Evolutionary conservation across 495 filamentous ascomycete species (phyloP).

Genomic region (Hyaloscypha bicolor): DNA sequence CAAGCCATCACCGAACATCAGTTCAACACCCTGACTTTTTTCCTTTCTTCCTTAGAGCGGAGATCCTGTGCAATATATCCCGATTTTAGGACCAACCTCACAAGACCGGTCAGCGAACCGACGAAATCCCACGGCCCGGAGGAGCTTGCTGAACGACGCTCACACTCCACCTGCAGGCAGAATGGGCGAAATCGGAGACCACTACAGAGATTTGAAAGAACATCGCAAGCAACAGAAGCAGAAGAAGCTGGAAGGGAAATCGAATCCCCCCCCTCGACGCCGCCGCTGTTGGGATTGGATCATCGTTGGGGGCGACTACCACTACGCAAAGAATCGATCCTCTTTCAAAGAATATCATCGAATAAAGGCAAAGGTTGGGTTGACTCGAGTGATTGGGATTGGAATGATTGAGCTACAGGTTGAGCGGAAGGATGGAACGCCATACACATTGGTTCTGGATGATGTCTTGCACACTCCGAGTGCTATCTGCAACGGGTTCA

Average conservation of each 20-base stretch:
- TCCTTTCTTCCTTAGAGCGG: not conserved
- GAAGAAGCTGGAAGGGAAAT: not conserved
- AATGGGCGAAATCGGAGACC: conserved; percentile 2
- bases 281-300: conserved; percentile 5
- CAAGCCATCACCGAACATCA: not conserved
- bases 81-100: too few relatives aligned
- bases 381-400: not conserved
- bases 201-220: not conserved
- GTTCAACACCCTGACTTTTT: not conserved
- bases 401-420: not conserved
- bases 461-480: conserved; percentile 9
- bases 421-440: not conserved
- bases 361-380: not conserved
- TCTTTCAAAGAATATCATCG: conserved; percentile 3
- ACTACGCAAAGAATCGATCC: conserved; percentile 1
- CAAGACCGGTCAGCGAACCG: too few relatives aligned
- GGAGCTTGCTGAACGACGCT: too few relatives aligned
- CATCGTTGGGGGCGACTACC: not conserved
- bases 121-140: too few relatives aligned
- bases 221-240: conserved; percentile 2
- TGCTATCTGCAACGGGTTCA: conserved; percentile 8
- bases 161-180: not conserved
- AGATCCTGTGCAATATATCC: too few relatives aligned
- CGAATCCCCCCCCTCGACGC: not conserved
- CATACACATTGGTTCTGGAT: conserved; percentile 3